Conservation (phyloP, 1,284 basidiomycete species). For the Amylostereum chailletii region DNA sequence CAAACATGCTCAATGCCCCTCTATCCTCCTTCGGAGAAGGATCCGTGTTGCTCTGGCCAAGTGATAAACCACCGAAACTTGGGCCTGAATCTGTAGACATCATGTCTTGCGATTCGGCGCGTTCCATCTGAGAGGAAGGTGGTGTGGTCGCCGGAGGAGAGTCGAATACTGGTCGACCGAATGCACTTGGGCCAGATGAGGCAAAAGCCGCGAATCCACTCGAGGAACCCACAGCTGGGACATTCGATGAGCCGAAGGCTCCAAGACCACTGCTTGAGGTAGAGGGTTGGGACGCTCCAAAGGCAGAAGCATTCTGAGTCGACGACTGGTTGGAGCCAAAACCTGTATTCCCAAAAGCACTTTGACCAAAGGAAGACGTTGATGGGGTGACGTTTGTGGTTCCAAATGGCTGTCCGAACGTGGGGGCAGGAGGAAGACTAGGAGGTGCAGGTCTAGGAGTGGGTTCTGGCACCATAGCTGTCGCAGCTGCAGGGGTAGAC, state of each 20-base stretch:
- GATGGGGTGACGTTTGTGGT: not conserved
- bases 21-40: not conserved
- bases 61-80: not conserved
- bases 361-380: slow-evolving; percentile 8
- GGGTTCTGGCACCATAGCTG: not conserved
- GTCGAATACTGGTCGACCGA: slow-evolving; percentile 1
- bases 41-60: not conserved
- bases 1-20: not conserved
- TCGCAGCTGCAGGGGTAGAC: slow-evolving; percentile 13
- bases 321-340: slow-evolving; percentile 5
- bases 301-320: not conserved
- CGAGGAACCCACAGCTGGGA: too few species aligned
- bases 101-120: not conserved
- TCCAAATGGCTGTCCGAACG: not conserved
- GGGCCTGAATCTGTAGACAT: not conserved
- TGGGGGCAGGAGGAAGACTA: too few species aligned
- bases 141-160: slow-evolving; percentile 8
- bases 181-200: too few species aligned
- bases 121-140: not conserved
- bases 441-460: too few species aligned
- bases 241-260: not conserved
- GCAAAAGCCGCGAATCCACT: too few species aligned
- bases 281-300: slow-evolving; percentile 14
- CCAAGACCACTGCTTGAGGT: not conserved
- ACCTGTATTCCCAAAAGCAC: slow-evolving; percentile 6